phyloP scores from a whole-genome alignment of 176 grass and related monocot genomes.

The Eleusine coracana region DNA sequence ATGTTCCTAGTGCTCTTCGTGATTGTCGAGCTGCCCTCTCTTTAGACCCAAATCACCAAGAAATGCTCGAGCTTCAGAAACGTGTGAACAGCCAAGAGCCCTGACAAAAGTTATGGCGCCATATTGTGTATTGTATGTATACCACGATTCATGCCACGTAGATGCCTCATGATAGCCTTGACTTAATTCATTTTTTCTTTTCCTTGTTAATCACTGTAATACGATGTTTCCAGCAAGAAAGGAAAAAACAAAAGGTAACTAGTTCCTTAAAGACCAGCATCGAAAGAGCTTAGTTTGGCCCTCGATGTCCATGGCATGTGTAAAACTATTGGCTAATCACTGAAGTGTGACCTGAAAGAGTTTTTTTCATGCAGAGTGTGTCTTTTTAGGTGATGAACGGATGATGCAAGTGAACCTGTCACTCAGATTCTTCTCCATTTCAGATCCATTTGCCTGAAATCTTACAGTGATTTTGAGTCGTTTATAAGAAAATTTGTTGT shows the following conservation, averaged over 20 bases:
- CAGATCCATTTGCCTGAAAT: neutral
- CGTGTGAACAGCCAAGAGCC: conserved; percentile 87
- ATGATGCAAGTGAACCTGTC: neutral
- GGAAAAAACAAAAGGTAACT: neutral
- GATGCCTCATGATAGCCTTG: conserved; percentile 42
- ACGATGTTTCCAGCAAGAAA: conserved; percentile 40
- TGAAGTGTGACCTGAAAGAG: conserved; percentile 23
- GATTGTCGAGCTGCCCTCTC: conserved; percentile 87
- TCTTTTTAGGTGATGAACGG: neutral
- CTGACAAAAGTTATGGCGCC: conserved; percentile 41
- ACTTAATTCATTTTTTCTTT: conserved; percentile 41
- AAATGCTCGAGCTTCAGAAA: conserved; percentile 93
- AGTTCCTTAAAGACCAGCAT: conserved; percentile 26
- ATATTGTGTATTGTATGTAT: conserved; percentile 28
- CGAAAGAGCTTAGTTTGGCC: conserved; percentile 17
- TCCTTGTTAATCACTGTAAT: conserved; percentile 32
- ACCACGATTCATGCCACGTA: conserved; percentile 25
- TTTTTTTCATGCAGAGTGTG: conserved; percentile 20
- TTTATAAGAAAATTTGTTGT: neutral
- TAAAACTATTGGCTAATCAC: conserved; percentile 42
- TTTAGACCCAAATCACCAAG: conserved; percentile 87
- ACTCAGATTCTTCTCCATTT: neutral
- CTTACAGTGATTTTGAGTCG: neutral
- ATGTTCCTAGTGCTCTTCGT: conserved; percentile 64
- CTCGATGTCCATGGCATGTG: conserved; percentile 33